Evolutionary conservation across 2,329 filamentous ascomycete species (phyloP).

Genomic region (Dactylellina cionopaga): DNA sequence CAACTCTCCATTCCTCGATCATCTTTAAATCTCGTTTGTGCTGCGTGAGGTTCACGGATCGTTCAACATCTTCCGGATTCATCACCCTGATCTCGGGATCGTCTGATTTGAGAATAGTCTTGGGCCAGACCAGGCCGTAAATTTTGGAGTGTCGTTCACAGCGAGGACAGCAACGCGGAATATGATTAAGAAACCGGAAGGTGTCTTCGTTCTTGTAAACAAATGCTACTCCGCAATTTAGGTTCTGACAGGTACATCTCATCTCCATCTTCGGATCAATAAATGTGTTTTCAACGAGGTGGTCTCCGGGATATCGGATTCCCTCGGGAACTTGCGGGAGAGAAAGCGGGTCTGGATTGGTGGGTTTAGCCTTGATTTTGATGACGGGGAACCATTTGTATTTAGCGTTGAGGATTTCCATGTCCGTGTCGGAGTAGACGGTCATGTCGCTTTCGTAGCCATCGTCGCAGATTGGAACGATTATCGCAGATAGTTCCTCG

Average conservation of each 20-base stretch:
- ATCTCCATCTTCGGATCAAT: constrained; percentile 50
- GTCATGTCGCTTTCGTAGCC: constrained; percentile 50
- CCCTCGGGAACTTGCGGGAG: constrained; percentile 45
- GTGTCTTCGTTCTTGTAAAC: constrained; percentile 50
- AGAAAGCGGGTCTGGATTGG: constrained; percentile 36
- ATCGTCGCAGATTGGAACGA: constrained; percentile 14
- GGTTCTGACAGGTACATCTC: constrained; percentile 44
- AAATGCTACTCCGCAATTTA: constrained; percentile 31
- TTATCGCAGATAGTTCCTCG: background rate
- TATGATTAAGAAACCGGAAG: constrained; percentile 62
- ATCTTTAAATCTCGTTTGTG: constrained; percentile 35
- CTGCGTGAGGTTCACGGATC: constrained; percentile 40
- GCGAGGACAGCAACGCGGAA: constrained; percentile 83
- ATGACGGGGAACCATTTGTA: constrained; percentile 32
- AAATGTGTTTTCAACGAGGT: constrained; percentile 36
- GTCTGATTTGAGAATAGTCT: constrained; percentile 80
- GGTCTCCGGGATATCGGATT: constrained; percentile 39
- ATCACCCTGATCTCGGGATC: constrained; percentile 69
- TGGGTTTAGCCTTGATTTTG: constrained; percentile 27
- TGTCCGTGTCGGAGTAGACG: constrained; percentile 45
- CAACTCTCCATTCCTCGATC: constrained; percentile 46
- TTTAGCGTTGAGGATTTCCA: constrained; percentile 50
- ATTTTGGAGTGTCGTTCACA: constrained; percentile 96
- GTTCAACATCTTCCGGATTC: constrained; percentile 48
- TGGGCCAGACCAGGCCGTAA: constrained; percentile 95